phyloP scores from a whole-genome alignment of 441 rosid genomes.

The Brassica balearica region DNA sequence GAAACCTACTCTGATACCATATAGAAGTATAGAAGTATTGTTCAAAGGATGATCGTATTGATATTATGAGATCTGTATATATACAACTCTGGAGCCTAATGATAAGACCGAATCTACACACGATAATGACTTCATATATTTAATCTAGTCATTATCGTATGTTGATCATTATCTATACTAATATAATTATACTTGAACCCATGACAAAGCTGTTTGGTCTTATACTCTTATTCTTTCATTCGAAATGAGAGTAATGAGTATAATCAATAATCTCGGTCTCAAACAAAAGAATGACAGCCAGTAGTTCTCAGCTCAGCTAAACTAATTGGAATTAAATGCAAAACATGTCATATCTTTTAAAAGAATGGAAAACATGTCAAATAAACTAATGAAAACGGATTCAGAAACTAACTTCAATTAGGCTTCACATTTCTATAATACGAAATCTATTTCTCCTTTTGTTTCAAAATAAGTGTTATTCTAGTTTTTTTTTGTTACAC shows the following conservation, averaged over 20 bases:
- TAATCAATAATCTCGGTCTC: neutral
- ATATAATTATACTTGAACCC: constrained; percentile 21
- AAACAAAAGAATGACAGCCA: constrained; percentile 15
- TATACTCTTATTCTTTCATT: constrained; percentile 1
- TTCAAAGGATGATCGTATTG: no score
- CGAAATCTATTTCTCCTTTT: neutral
- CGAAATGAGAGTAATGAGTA: constrained; percentile 26
- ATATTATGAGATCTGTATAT: no score
- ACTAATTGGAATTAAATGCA: neutral
- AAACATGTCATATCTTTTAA: neutral
- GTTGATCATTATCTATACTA: no score
- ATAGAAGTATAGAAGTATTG: no score
- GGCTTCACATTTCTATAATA: neutral
- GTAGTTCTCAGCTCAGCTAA: neutral
- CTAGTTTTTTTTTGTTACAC: no score
- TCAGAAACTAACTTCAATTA: neutral
- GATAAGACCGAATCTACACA: no score
- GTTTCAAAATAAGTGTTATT: no score
- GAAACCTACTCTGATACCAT: no score
- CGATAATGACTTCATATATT: no score
- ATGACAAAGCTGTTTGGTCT: neutral
- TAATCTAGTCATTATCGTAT: no score
- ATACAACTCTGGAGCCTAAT: no score
- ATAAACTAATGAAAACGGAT: neutral
- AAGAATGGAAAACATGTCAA: neutral